Base-by-base conservation (phyloP, 352 stramenopile genomes). In the Thraustochytrium striatum region DNA sequence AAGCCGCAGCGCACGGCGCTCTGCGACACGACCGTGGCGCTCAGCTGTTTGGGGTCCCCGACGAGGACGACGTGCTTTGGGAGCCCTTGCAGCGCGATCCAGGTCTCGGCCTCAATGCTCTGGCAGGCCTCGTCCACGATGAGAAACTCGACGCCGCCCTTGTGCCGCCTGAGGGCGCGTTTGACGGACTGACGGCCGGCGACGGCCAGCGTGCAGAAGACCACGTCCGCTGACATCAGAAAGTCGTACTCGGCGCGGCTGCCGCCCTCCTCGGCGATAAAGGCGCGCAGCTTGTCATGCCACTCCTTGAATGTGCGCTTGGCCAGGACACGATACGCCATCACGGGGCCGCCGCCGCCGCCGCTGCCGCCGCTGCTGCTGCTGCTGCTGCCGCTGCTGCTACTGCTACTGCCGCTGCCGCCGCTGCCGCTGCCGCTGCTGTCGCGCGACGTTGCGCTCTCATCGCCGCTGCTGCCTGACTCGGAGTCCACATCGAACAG, bases 41-140 rank as follows among this genome's bases (percentile, higher is more conserved):
- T 91, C 21, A 97, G 85, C 75, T 97, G 92, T 81, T 97, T 91
- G 0, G 92, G 92, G 82, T 97, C 92, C 28, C 92, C 92, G 1
- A 97, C 92, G 5, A 97, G 85, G 13, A 97, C 91, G 19, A 79
- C 1, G 41, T 43, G 52, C 21, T n/a, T 28, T 13, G 65, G 65
- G 3, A 30, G 11, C 16, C 32, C 43, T 38, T 75, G 65, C 65
- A 75, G 65, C 11, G 65, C 65, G 30, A 75, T 50, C 65, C 65
- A 75, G 0, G 65, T 75, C 36, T 75, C 65, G 8, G 65, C 65
- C 39, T 75, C 65, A 7, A 75, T 43, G 8, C 41, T 32, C 65
- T 75, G 65, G 5, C 32, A 30, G 25, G 65, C 65, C 39, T 75
- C 65, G 65, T 75, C 65, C 11, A 75, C 52, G 0, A 75, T 25